Evolutionary conservation across 140 eudicot species (phyloP).

Genomic region (Bidens hawaiensis): DNA sequence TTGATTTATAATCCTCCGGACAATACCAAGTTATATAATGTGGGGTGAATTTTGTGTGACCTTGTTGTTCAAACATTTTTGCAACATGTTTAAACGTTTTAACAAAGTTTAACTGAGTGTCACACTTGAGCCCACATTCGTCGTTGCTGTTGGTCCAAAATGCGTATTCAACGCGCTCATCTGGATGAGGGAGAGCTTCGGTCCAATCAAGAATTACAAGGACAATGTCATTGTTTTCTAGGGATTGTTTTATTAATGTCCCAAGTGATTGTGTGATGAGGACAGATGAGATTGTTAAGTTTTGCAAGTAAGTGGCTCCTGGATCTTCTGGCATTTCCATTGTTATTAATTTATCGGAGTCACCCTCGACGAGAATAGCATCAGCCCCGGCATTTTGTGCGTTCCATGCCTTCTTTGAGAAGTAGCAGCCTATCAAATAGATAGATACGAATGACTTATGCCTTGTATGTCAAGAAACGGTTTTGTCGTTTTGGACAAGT

Average conservation of each 20-base stretch:
- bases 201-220: constrained; percentile 48
- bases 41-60: constrained; percentile 47
- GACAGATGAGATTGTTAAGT: constrained; percentile 41
- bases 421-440: constrained; percentile 32
- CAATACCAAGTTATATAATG: constrained; percentile 57
- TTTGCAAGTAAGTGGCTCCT: constrained; percentile 24
- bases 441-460: neutral
- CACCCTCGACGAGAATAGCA: constrained; percentile 41
- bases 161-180: constrained; percentile 52
- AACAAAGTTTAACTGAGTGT: constrained; percentile 35
- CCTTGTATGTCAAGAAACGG: constrained; percentile 7
- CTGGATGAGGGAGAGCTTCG: constrained; percentile 56
- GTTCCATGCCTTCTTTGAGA: constrained; percentile 48
- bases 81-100: constrained; percentile 39
- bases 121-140: constrained; percentile 53
- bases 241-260: constrained; percentile 28
- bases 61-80: constrained; percentile 38
- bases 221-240: constrained; percentile 23
- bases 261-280: constrained; percentile 35
- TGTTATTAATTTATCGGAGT: constrained; percentile 37
- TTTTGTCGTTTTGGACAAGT: neutral
- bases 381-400: constrained; percentile 52
- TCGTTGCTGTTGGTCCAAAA: constrained; percentile 54
- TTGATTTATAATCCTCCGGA: constrained; percentile 39
- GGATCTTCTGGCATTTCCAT: constrained; percentile 44